These are phyloP conservation scores for Hsuehochloa calcarea DNA, from an alignment of 176 grass and related monocot species.

Conservation along the genomic window DNA sequence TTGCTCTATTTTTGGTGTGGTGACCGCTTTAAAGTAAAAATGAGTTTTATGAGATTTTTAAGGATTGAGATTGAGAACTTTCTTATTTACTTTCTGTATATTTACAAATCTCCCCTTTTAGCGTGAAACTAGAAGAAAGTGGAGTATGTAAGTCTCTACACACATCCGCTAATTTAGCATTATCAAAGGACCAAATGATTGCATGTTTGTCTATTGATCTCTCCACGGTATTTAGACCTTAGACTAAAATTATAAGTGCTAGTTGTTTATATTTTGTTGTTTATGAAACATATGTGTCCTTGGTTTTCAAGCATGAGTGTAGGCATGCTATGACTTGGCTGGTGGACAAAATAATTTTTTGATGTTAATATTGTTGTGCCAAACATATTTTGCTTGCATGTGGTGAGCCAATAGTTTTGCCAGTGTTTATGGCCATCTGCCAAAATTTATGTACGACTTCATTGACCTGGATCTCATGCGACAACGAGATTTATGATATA, in stretches of 20 bases:
- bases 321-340: not conserved
- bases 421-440: no score
- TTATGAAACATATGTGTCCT: not conserved
- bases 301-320: not conserved
- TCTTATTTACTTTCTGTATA: not conserved
- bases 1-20: no score
- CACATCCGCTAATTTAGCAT: not conserved
- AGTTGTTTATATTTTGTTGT: not conserved
- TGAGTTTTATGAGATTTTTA: no score
- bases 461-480: not conserved
- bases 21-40: no score
- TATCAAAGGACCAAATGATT: not conserved
- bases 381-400: not conserved
- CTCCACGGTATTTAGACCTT: not conserved
- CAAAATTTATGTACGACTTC: not conserved
- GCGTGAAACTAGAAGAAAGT: not conserved
- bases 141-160: not conserved
- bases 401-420: not conserved
- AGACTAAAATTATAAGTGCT: not conserved
- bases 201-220: not conserved
- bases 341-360: not conserved
- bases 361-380: not conserved
- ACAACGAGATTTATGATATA: not conserved
- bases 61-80: no score
- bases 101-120: not conserved